Conservation (phyloP, 2,329 filamentous ascomycete species). For the Falciphora oryzae region DNA sequence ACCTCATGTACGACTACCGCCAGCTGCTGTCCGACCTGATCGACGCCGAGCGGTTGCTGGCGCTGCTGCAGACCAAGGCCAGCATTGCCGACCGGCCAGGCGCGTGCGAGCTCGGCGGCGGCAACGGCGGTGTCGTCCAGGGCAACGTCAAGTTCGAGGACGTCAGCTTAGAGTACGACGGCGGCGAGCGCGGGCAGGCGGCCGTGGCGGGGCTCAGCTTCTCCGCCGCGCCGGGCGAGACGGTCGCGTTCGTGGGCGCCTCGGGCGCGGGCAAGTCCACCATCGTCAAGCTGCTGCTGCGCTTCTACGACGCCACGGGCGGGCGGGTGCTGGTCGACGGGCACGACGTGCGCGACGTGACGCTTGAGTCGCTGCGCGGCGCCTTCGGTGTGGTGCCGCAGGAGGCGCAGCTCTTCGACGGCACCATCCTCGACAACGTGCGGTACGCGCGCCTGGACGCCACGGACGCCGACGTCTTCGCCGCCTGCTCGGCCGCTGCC, state of each 20-base stretch:
- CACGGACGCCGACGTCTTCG: slow-evolving; percentile 48
- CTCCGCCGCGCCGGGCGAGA: slow-evolving; percentile 39
- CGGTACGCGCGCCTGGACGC: slow-evolving; percentile 50
- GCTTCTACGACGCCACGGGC: slow-evolving; percentile 36
- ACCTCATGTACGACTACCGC: too few relatives aligned
- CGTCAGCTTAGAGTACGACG: not conserved
- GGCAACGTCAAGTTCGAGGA: slow-evolving; percentile 2
- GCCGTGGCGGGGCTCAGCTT: slow-evolving; percentile 2
- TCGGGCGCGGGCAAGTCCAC: slow-evolving; percentile 57
- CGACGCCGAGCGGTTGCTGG: not conserved
- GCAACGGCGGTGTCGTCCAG: not conserved
- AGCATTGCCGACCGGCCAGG: not conserved
- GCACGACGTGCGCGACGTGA: slow-evolving; percentile 22
- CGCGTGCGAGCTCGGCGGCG: not conserved
- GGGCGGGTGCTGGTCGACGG: slow-evolving; percentile 38
- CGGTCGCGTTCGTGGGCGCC: slow-evolving; percentile 49
- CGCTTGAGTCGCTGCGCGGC: slow-evolving; percentile 32
- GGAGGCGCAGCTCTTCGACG: slow-evolving; percentile 49
- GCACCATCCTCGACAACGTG: slow-evolving; percentile 54
- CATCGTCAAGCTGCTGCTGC: slow-evolving; percentile 46
- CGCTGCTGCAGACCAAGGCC: slow-evolving; percentile 1
- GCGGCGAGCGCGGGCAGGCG: not conserved
- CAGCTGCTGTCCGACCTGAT: too few relatives aligned
- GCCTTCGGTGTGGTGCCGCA: slow-evolving; percentile 53
- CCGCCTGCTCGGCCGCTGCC: slow-evolving; percentile 49